Percentiles rank a stretch among this genome's conserved stretches.
Conservation (phyloP, 257 asterid genomes). For the Nicotiana tomentosiformis region DNA sequence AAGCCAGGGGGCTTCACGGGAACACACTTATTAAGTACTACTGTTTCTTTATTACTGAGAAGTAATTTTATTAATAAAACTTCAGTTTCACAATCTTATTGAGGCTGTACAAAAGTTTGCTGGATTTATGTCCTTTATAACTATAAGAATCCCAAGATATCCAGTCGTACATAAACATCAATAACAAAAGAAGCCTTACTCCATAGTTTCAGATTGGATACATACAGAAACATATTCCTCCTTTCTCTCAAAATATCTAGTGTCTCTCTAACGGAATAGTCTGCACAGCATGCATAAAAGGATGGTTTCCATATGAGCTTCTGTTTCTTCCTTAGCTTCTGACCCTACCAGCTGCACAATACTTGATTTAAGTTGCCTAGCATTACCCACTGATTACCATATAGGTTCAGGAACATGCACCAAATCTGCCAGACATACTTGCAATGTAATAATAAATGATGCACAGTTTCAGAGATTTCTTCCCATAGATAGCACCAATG, state of each 20-base stretch:
- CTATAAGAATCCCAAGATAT: not conserved
- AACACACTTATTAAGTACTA: not conserved
- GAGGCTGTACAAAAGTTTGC: not conserved
- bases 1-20: not conserved
- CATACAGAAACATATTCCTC: not conserved
- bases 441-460: not conserved
- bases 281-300: not conserved
- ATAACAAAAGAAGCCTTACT: not conserved
- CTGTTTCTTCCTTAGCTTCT: not conserved
- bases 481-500: not conserved
- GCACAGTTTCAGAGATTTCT: not conserved
- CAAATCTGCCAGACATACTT: too few relatives aligned
- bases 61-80: not conserved
- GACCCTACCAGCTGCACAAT: not conserved
- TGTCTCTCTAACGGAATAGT: not conserved
- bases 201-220: not conserved
- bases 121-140: not conserved
- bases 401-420: not conserved
- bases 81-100: not conserved
- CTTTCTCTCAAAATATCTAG: not conserved
- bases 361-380: not conserved
- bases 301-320: not conserved
- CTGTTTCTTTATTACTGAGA: not conserved
- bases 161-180: not conserved
- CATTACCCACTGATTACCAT: not conserved